Evolutionary conservation across 495 filamentous ascomycete genomes (phyloP).

Genomic region (Tuber brumale): DNA sequence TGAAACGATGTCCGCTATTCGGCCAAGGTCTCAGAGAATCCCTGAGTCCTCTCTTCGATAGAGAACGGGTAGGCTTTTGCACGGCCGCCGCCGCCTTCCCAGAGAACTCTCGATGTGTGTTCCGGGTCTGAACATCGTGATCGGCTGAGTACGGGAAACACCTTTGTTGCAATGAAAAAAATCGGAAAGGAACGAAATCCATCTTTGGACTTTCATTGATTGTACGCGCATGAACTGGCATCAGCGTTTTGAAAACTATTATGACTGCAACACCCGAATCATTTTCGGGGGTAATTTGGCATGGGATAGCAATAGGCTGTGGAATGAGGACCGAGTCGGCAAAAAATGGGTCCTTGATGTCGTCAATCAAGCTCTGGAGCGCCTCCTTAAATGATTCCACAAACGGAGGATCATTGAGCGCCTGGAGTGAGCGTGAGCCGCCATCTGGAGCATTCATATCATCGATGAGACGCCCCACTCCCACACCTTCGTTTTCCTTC

Average conservation of each 20-base stretch:
- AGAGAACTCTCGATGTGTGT: constrained; percentile 36
- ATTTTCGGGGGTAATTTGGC: constrained; percentile 19
- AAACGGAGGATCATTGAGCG: constrained; percentile 17
- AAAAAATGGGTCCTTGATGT: constrained; percentile 30
- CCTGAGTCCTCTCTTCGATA: constrained; percentile 6
- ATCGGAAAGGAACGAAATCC: constrained; percentile 25
- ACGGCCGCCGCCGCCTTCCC: constrained; percentile 16
- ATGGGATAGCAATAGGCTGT: constrained; percentile 23
- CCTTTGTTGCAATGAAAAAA: constrained; percentile 36
- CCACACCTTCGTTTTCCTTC: constrained; percentile 26
- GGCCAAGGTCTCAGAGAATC: constrained; percentile 20
- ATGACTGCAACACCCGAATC: constrained; percentile 24
- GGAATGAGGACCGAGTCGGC: constrained; percentile 22
- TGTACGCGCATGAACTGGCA: constrained; percentile 33
- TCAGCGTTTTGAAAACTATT: constrained; percentile 35
- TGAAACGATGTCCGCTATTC: constrained; percentile 10
- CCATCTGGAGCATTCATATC: background rate
- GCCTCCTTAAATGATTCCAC: constrained; percentile 15
- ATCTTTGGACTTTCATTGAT: constrained; percentile 21
- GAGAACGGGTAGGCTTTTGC: constrained; percentile 6
- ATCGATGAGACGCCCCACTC: constrained; percentile 20
- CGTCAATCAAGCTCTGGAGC: constrained; percentile 14
- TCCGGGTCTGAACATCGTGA: constrained; percentile 34
- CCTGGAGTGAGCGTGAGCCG: background rate
- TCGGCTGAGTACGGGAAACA: constrained; percentile 33